These are phyloP conservation scores for Leccinum subgranulosum DNA, from an alignment of 768 basidiomycete genomes.

Conservation along the genomic window DNA sequence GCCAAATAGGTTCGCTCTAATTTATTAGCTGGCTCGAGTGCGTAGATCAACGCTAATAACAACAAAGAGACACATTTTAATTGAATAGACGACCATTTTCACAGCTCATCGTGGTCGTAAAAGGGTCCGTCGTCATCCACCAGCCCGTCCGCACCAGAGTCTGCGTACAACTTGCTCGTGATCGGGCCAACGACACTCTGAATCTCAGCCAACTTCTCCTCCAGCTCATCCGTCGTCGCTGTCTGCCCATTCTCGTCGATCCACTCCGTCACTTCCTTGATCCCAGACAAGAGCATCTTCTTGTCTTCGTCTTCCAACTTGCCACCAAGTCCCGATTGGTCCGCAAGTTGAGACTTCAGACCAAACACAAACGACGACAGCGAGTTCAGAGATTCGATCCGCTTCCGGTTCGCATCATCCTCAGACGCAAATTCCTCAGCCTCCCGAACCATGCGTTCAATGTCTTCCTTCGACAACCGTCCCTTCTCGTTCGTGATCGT, in stretches of 20 bases:
- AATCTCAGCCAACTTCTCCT: constrained; percentile 82
- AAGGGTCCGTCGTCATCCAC: constrained; percentile 43
- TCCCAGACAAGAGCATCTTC: constrained; percentile 71
- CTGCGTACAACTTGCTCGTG: constrained; percentile 74
- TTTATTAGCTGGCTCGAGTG: constrained; percentile 4
- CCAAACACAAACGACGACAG: constrained; percentile 83
- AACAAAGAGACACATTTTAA: constrained; percentile 2
- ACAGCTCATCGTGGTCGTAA: constrained; percentile 56
- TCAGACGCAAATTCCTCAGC: constrained; percentile 87
- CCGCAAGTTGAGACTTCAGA: constrained; percentile 82
- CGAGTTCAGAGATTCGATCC: constrained; percentile 80
- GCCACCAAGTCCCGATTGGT: constrained; percentile 87
- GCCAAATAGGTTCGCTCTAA: constrained; percentile 14
- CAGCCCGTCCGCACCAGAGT: constrained; percentile 35
- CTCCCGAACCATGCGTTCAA: constrained; percentile 93
- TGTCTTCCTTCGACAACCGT: constrained; percentile 83
- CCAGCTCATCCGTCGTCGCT: constrained; percentile 83
- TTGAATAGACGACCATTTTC: constrained; percentile 6
- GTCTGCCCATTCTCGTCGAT: constrained; percentile 77
- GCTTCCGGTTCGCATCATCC: constrained; percentile 76
- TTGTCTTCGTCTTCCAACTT: constrained; percentile 82
- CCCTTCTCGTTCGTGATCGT: constrained; percentile 97
- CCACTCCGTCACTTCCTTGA: constrained; percentile 93
- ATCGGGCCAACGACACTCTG: constrained; percentile 80
- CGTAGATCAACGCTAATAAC: constrained; percentile 7